Percentiles rank a stretch among this genome's conserved stretches.
phyloP scores from a whole-genome alignment of 1,139 yeast genomes.

The Hansenula sp. region DNA sequence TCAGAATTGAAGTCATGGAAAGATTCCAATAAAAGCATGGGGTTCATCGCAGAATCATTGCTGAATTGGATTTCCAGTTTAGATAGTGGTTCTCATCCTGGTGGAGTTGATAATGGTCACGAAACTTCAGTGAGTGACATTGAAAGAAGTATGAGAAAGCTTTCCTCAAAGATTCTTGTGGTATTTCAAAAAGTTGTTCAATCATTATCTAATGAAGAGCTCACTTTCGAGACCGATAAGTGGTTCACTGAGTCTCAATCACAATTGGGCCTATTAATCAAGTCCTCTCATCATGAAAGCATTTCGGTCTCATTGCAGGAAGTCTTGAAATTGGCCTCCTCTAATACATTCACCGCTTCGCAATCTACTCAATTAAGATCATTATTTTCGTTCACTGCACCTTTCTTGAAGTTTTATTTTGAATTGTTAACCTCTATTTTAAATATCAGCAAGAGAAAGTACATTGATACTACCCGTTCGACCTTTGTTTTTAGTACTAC shows the following conservation, averaged over 20 bases:
- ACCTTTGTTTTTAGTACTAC: slow-evolving; percentile 55
- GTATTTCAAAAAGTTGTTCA: slow-evolving; percentile 57
- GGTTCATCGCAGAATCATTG: slow-evolving; percentile 47
- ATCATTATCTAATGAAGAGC: slow-evolving; percentile 29
- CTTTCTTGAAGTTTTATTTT: slow-evolving; percentile 52
- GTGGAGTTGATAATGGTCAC: slow-evolving; percentile 1
- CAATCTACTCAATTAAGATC: slow-evolving; percentile 34
- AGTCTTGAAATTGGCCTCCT: slow-evolving; percentile 27
- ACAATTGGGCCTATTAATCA: slow-evolving; percentile 35
- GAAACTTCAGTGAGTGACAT: slow-evolving; percentile 32
- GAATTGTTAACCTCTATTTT: slow-evolving; percentile 40
- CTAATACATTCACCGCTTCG: slow-evolving; percentile 33
- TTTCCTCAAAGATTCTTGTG: slow-evolving; percentile 61
- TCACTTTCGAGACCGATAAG: slow-evolving; percentile 51
- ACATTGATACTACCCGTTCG: slow-evolving; percentile 54
- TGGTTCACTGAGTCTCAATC: slow-evolving; percentile 59
- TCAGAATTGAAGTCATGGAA: slow-evolving; percentile 28
- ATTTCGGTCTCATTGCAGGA: slow-evolving; percentile 29
- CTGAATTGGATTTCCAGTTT: slow-evolving; percentile 33
- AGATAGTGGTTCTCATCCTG: slow-evolving; percentile 2
- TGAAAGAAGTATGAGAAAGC: slow-evolving; percentile 44
- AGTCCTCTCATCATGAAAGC: slow-evolving; percentile 30
- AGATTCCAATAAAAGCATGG: slow-evolving; percentile 22
- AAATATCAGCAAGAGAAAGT: slow-evolving; percentile 40
- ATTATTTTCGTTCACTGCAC: slow-evolving; percentile 50